These are phyloP conservation scores for Cutaneotrichosporon sp. DNA, from an alignment of 1,284 basidiomycete genomes.

Conservation along the genomic window DNA sequence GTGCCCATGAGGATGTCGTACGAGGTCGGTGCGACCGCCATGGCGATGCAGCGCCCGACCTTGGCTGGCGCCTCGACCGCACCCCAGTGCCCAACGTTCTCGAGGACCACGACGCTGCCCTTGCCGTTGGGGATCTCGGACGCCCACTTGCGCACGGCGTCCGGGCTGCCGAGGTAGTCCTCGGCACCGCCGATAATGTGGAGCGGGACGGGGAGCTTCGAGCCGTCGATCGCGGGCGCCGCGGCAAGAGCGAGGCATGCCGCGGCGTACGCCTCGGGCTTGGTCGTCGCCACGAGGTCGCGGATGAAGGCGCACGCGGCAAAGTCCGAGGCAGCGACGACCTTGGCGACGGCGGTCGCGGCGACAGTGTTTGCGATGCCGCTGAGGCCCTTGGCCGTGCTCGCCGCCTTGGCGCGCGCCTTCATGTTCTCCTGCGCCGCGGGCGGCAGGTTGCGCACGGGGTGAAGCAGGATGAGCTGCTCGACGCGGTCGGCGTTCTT, in stretches of 20 bases:
- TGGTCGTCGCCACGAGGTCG: constrained; percentile 32
- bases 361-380: constrained; percentile 31
- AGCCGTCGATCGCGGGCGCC: constrained; percentile 22
- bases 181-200: constrained; percentile 34
- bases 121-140: constrained; percentile 22
- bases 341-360: constrained; percentile 29
- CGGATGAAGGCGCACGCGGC: constrained; percentile 31
- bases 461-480: constrained; percentile 35
- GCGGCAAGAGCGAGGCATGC: constrained; percentile 32
- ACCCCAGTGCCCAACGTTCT: constrained; percentile 39
- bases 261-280: constrained; percentile 30
- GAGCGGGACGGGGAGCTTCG: constrained; percentile 22
- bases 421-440: constrained; percentile 29
- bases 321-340: constrained; percentile 20
- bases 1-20: constrained; percentile 42
- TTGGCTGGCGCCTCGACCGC: constrained; percentile 32
- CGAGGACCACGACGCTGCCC: constrained; percentile 24
- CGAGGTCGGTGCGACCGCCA: constrained; percentile 14
- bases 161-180: constrained; percentile 35
- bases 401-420: constrained; percentile 27
- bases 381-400: constrained; percentile 24
- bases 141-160: constrained; percentile 25
- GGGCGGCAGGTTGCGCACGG: constrained; percentile 31
- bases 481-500: constrained; percentile 28
- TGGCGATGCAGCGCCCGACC: constrained; percentile 18